Base-by-base conservation (phyloP, 2,329 filamentous ascomycete species). In the Seiridium cupressi region DNA sequence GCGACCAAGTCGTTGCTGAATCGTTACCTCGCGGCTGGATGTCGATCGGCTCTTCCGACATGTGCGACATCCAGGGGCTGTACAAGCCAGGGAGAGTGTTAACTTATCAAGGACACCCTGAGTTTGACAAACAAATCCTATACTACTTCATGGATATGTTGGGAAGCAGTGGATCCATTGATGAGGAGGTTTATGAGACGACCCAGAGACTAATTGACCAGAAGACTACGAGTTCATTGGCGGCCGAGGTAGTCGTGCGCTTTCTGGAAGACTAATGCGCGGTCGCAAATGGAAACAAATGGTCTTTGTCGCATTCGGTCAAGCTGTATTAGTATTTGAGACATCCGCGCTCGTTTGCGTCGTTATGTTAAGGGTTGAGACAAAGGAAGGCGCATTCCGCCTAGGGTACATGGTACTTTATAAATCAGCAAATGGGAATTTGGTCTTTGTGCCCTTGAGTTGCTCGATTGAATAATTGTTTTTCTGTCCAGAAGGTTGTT, bases 61-160 rank as follows among this genome's bases (percentile, higher is more conserved):
- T 60, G 44, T 62, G 60, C 46, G 34, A 53, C 18, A 51, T 49
- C 34, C 60, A 62, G 32, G 60, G 60, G 1, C 51, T 62, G 2
- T 62, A 44, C 10, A 40, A 62, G 36, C 58, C 58, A 4, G 60
- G 60, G 18, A 51, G 60, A 38, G 60, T 62, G 11, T 42, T 62
- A 40, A 62, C 60, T 11, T 62, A 62, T 53, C 60, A 62, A 42
- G 60, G 60, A 1, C 60, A 62, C 31, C 60, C 60, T 1, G 60
- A 62, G 31, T 62, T 62, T 31, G 58, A 60, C 40, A 26, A 42
- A 11, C 8, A 49, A 13, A 59, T 61, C 32, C 31, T 61, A 46
- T 44, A 59, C 34, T 42, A 59, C 53, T 57, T 61, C 44, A 51
- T 59, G 2, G 36, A 53, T 4, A 31, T 35, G 11, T 51, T 61